Conservation (phyloP, 1,284 basidiomycete genomes). For the Ceratobasidium papillatum region DNA sequence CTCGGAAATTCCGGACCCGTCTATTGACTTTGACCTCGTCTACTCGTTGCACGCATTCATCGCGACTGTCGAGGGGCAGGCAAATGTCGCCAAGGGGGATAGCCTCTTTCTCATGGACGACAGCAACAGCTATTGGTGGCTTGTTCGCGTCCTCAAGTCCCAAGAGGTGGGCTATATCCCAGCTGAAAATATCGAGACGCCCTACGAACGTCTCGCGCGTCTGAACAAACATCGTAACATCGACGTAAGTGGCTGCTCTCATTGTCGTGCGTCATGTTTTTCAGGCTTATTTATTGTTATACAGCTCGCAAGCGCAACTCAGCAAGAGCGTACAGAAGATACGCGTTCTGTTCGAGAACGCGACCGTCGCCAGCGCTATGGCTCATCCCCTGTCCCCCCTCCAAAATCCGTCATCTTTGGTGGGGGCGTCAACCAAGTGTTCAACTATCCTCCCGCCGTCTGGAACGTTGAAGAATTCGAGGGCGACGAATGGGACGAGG, state of each 20-base stretch:
- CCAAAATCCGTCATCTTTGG: constrained; percentile 68
- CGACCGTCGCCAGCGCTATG: constrained; percentile 54
- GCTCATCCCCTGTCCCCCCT: constrained; percentile 59
- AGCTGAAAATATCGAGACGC: constrained; percentile 99
- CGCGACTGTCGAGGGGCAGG: constrained; percentile 95
- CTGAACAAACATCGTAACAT: constrained; percentile 98
- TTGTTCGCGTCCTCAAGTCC: constrained; percentile 94
- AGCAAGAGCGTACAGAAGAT: constrained; percentile 68
- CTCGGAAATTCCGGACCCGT: constrained; percentile 87
- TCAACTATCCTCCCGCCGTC: constrained; percentile 78
- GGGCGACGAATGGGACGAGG: constrained; percentile 46
- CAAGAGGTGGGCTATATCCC: constrained; percentile 99
- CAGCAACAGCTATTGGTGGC: constrained; percentile 98
- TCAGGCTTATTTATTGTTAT: constrained; percentile 29
- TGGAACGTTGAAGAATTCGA: constrained; percentile 57
- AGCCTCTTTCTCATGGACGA: constrained; percentile 94
- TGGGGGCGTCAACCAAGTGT: constrained; percentile 61
- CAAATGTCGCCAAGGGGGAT: constrained; percentile 96
- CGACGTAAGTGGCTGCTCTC: constrained; percentile 69
- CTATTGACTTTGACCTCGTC: constrained; percentile 89
- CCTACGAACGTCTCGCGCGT: constrained; percentile 93
- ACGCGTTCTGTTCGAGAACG: constrained; percentile 60
- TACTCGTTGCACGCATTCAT: constrained; percentile 93
- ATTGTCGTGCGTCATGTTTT: constrained; percentile 1
- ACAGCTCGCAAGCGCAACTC: constrained; percentile 77